Percentiles rank a stretch among this genome's conserved stretches.
Conservation (phyloP, 169 alveolate species). For the Plasmodium berghei region DNA sequence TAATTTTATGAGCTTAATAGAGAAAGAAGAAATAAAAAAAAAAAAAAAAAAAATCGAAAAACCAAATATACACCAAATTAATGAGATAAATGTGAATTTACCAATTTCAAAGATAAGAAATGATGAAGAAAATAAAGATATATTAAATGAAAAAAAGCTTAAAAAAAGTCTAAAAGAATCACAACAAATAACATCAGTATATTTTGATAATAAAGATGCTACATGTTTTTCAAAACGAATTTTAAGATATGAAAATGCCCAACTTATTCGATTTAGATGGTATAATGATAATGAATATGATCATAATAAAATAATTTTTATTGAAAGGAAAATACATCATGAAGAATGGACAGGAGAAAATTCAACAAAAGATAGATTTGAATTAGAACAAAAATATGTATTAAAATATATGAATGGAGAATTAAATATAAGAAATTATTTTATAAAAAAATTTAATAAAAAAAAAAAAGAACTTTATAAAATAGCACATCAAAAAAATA, state of each 20-base stretch:
- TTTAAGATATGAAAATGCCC: slow-evolving; percentile 85
- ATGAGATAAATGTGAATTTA: background rate
- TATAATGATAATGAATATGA: slow-evolving; percentile 83
- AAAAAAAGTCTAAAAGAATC: slow-evolving; percentile 77
- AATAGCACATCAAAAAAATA: background rate
- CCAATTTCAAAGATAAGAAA: background rate
- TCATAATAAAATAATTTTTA: slow-evolving; percentile 78
- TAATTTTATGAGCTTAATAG: background rate
- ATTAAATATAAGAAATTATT: slow-evolving; percentile 35
- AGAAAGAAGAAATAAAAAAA: background rate
- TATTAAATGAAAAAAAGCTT: background rate
- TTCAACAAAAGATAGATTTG: slow-evolving; percentile 86
- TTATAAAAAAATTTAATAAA: slow-evolving; percentile 46
- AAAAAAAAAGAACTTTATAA: slow-evolving; percentile 5
- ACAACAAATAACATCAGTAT: slow-evolving; percentile 86
- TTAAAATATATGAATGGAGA: slow-evolving; percentile 79
- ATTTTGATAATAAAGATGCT: slow-evolving; percentile 81
- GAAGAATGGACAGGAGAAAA: slow-evolving; percentile 88
- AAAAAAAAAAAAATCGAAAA: background rate
- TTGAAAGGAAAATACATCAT: slow-evolving; percentile 86
- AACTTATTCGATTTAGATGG: slow-evolving; percentile 86
- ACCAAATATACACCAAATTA: background rate
- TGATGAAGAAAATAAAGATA: background rate
- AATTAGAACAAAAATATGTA: slow-evolving; percentile 79
- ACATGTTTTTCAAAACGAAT: slow-evolving; percentile 82